Conservation (phyloP, 2,329 filamentous ascomycete genomes). For the Aspergillus niger region DNA sequence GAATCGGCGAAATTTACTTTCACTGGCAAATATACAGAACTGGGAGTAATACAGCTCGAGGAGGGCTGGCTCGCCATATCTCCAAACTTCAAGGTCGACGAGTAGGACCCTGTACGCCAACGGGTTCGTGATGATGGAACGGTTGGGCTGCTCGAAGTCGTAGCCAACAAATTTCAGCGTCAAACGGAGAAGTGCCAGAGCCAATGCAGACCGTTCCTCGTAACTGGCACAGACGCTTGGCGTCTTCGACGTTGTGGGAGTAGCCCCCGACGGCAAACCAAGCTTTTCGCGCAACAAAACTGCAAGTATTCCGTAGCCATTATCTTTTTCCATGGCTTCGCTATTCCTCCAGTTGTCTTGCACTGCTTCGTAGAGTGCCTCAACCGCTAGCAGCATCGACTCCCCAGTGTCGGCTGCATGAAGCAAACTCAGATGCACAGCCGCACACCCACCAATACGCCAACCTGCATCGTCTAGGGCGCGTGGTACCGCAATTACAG, state of each 20-base stretch:
- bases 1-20: conserved; percentile 89
- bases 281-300: conserved; percentile 83
- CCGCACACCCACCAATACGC: conserved; percentile 88
- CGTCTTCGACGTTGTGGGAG: conserved; percentile 46
- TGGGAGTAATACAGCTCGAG: conserved; percentile 92
- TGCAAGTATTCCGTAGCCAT: conserved; percentile 86
- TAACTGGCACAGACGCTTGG: conserved; percentile 36
- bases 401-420: conserved; percentile 72
- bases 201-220: conserved; percentile 55
- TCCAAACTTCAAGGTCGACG: conserved; percentile 92
- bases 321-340: conserved; percentile 95
- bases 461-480: conserved; percentile 89
- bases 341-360: conserved; percentile 95
- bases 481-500: conserved; percentile 77
- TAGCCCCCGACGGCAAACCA: conserved; percentile 33
- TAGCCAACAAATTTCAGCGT: conserved; percentile 89
- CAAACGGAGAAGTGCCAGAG: conserved; percentile 67
- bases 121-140: conserved; percentile 94
- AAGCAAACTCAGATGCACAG: conserved; percentile 79
- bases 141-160: conserved; percentile 72
- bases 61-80: conserved; percentile 71
- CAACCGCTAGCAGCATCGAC: conserved; percentile 72
- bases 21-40: conserved; percentile 83
- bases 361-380: conserved; percentile 82
- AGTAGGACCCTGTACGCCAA: conserved; percentile 89